Evolutionary conservation across 192 early-diverging fungal species (phyloP).

Genomic region (Backusella macrospora): DNA sequence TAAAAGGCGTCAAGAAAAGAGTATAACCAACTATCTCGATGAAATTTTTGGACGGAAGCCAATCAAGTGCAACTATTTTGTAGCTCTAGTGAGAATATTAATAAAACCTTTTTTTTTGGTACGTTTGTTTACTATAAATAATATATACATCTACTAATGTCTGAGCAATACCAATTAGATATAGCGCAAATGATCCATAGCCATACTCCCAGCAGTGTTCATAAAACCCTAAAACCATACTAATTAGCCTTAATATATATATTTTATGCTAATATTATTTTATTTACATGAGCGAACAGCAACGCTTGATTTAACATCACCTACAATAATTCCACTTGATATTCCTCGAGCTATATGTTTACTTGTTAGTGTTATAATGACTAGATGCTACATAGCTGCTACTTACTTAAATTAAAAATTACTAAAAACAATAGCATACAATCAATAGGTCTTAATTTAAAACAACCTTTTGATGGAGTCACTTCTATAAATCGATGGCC

Average conservation of each 20-base stretch:
- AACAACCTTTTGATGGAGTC: constrained; percentile 12
- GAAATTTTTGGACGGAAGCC: constrained; percentile 26
- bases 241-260: background rate
- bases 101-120: constrained; percentile 1
- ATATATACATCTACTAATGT: constrained; percentile 32
- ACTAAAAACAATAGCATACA: constrained; percentile 27
- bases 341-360: constrained; percentile 23
- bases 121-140: background rate
- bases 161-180: constrained; percentile 38
- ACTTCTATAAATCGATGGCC: constrained; percentile 28
- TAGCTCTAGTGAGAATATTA: constrained; percentile 24
- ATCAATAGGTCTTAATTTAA: constrained; percentile 35
- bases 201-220: constrained; percentile 39
- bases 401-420: constrained; percentile 33
- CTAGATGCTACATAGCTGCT: background rate
- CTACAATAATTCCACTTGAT: constrained; percentile 27
- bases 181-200: constrained; percentile 30
- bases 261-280: background rate
- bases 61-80: constrained; percentile 27
- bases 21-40: constrained; percentile 31
- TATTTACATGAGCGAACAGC: constrained; percentile 31
- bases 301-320: constrained; percentile 17
- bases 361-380: background rate
- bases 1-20: constrained; percentile 22
- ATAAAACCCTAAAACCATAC: constrained; percentile 22